Conservation (phyloP, 2,329 filamentous ascomycete species). For the Trichoderma sp. region DNA sequence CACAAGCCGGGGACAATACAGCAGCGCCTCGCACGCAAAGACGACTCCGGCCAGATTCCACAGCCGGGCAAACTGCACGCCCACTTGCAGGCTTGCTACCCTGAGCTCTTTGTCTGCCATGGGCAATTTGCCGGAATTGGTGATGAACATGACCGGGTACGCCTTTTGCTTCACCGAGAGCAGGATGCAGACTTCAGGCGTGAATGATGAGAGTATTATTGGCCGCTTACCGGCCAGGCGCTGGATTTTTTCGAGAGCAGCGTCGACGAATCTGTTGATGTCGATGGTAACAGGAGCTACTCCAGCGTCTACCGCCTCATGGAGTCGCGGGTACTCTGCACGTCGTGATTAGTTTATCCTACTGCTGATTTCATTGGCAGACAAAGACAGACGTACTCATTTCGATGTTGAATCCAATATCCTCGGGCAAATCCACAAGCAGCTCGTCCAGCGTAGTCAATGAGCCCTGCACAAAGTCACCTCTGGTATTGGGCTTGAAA, state of each 20-base stretch:
- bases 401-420: conserved; percentile 47
- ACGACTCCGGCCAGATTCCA: conserved; percentile 46
- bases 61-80: conserved; percentile 43
- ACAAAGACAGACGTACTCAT: conserved; percentile 40
- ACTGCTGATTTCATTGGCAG: neutral
- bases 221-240: conserved; percentile 34
- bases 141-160: conserved; percentile 43
- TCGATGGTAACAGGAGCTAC: conserved; percentile 44
- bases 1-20: conserved; percentile 44
- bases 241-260: conserved; percentile 40
- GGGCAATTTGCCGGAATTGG: conserved; percentile 38
- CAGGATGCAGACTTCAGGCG: conserved; percentile 43
- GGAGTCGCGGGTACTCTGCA: conserved; percentile 47
- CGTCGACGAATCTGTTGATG: conserved; percentile 46
- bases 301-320: conserved; percentile 42
- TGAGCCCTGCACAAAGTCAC: conserved; percentile 44
- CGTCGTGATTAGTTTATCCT: neutral
- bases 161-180: conserved; percentile 39
- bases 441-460: conserved; percentile 46
- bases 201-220: conserved; percentile 45
- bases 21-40: conserved; percentile 42
- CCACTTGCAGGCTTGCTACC: conserved; percentile 43
- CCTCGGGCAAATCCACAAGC: conserved; percentile 40
- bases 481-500: conserved; percentile 47
- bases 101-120: conserved; percentile 41